A percentile compares a stretch with the other conserved stretches of the same genome.
Evolutionary conservation across 352 stramenopile genomes (phyloP).

Genomic region (Pythium oligandrum): DNA sequence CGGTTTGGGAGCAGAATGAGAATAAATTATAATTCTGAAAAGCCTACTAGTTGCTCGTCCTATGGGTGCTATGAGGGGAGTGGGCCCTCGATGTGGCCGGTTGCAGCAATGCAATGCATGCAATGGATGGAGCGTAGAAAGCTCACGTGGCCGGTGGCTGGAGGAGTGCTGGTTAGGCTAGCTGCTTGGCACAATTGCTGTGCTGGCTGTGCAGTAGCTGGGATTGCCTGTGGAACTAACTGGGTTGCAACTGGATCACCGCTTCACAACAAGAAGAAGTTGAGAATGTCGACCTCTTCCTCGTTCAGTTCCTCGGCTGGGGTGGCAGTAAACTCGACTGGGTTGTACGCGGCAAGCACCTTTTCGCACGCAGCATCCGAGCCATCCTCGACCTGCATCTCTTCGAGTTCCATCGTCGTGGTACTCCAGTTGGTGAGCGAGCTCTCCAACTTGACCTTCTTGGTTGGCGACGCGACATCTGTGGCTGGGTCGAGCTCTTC

Average conservation of each 20-base stretch:
- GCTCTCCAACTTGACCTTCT: slow-evolving; percentile 10
- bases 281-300: slow-evolving; percentile 14
- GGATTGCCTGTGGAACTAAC: no score
- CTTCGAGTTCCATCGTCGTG: slow-evolving; percentile 5
- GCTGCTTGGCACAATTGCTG: no score
- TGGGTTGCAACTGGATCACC: background rate
- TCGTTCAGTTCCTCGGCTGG: slow-evolving; percentile 6
- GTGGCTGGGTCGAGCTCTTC: slow-evolving; percentile 1
- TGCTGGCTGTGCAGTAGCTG: no score
- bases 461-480: slow-evolving; percentile 12
- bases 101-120: no score
- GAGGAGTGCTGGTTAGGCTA: no score
- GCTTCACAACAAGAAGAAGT: slow-evolving; percentile 16
- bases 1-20: no score
- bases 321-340: slow-evolving; percentile 2
- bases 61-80: no score
- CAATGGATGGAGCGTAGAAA: no score
- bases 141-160: no score
- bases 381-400: slow-evolving; percentile 8
- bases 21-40: no score
- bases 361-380: slow-evolving; percentile 15
- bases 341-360: slow-evolving; percentile 11
- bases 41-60: no score
- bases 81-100: no score
- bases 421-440: background rate